Base-by-base conservation (phyloP, 257 asterid species). In the Solanum arcanum region DNA sequence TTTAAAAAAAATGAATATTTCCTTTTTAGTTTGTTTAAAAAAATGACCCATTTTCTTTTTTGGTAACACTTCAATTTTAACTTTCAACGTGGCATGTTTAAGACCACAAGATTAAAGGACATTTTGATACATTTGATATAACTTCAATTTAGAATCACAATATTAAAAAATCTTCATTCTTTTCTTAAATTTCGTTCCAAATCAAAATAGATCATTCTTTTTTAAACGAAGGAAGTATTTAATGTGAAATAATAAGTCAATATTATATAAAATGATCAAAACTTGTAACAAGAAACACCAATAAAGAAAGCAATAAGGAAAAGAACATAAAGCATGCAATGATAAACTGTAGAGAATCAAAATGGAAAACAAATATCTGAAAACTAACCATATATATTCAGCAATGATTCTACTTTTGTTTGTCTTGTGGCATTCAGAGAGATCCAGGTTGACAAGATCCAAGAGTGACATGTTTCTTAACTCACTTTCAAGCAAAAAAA, bases 361-460 rank as follows among this genome's bases (percentile, higher is more conserved):
- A 52, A 52, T 52, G 11, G 64, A 18, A 56, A 56, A 56, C 64
- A 56, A 56, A 56, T 4, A 7, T 56, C 64, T 56, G 64, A 56
- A 56, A 56, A 56, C 64, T 7, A 56, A 56, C 64, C 64, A 18
- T 56, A 56, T 18, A 11, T 56, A 56, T 18, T 56, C n/a, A 56
- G 64, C 64, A 56, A 56, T 95, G 88, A 78, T 64, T 85, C 94
- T 95, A 33, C 25, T 72, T 33, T 33, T 72, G 78, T 72, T 72
- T 33, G 46, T 72, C 7, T 89, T 86, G 35, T 95, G 92, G 59
- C 86, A 77, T 6, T 91, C 95, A 37, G 98, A 88, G 52, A 94
- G 92, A 86, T 94, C 80, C 92, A 95, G 85, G 91, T 92, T 93
- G 88, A 91, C 83, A 90, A 95, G 94, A 92, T 93, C 95, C 56